Conservation (phyloP, 2,329 filamentous ascomycete species). For the Leptographium procerum region DNA sequence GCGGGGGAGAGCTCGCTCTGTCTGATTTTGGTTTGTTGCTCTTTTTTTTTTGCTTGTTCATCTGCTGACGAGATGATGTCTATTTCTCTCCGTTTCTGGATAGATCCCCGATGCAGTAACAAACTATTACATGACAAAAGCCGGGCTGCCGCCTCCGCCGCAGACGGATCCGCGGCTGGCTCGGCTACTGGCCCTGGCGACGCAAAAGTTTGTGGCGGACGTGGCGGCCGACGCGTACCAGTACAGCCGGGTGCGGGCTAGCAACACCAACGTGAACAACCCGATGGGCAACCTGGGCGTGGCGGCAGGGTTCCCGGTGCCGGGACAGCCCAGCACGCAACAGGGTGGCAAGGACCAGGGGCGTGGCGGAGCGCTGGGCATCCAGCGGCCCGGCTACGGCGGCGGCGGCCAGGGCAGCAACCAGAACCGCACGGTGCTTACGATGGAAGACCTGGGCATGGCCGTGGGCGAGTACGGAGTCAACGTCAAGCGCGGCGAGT, state of each 20-base stretch:
- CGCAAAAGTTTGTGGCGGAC: constrained; percentile 97
- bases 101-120: constrained; percentile 98
- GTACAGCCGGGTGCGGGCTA: constrained; percentile 90
- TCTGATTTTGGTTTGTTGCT: no score
- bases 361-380: constrained; percentile 52
- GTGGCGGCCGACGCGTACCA: constrained; percentile 97
- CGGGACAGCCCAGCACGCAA: constrained; percentile 39
- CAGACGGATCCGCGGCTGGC: constrained; percentile 84
- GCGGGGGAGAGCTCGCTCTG: no score
- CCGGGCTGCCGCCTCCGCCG: constrained; percentile 84
- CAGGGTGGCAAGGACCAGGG: constrained; percentile 46
- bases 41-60: neutral
- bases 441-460: constrained; percentile 98
- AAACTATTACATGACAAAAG: constrained; percentile 93
- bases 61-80: neutral
- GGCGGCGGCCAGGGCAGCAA: constrained; percentile 82
- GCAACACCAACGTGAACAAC: constrained; percentile 71
- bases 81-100: neutral
- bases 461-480: constrained; percentile 96
- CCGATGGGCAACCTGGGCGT: constrained; percentile 79
- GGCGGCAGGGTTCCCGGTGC: constrained; percentile 55
- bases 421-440: constrained; percentile 86
- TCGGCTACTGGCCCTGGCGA: constrained; percentile 89
- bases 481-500: constrained; percentile 94
- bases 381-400: constrained; percentile 68